Percentiles rank a stretch among this genome's conserved stretches.
phyloP scores from a whole-genome alignment of 177 flowering plant genomes.

The Telopea speciosissima region DNA sequence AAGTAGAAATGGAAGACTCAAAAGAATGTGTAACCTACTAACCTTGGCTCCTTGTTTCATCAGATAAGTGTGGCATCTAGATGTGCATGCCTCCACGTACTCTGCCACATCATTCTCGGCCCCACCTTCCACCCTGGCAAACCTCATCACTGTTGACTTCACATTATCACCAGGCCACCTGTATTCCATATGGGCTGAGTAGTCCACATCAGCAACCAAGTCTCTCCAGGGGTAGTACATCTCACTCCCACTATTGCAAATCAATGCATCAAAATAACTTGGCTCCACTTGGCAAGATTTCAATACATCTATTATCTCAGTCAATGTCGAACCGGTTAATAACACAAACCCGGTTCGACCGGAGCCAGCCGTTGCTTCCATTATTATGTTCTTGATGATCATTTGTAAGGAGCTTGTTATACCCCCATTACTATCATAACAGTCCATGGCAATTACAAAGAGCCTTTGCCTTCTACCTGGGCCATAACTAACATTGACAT shows the following conservation, averaged over 20 bases:
- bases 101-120: conserved; percentile 42
- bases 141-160: conserved; percentile 41
- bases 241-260: conserved; percentile 74
- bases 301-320: conserved; percentile 45
- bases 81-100: conserved; percentile 29
- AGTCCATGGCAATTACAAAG: conserved; percentile 54
- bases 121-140: conserved; percentile 42
- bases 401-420: conserved; percentile 22
- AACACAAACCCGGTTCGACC: conserved; percentile 50
- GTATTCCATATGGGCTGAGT: conserved; percentile 61
- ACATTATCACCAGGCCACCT: conserved; percentile 74
- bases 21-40: neutral
- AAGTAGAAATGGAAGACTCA: neutral
- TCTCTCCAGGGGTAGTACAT: conserved; percentile 67
- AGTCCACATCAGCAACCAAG: conserved; percentile 49
- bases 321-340: conserved; percentile 49
- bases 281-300: conserved; percentile 30
- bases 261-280: conserved; percentile 60
- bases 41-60: conserved; percentile 68
- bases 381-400: conserved; percentile 36
- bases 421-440: conserved; percentile 35
- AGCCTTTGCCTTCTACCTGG: conserved; percentile 61
- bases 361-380: conserved; percentile 20
- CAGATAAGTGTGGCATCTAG: conserved; percentile 48
- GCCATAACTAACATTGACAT: conserved; percentile 20